These are phyloP conservation scores for Pseudogymnoascus sp. DNA, from an alignment of 2,329 filamentous ascomycete species.

Conservation along the genomic window DNA sequence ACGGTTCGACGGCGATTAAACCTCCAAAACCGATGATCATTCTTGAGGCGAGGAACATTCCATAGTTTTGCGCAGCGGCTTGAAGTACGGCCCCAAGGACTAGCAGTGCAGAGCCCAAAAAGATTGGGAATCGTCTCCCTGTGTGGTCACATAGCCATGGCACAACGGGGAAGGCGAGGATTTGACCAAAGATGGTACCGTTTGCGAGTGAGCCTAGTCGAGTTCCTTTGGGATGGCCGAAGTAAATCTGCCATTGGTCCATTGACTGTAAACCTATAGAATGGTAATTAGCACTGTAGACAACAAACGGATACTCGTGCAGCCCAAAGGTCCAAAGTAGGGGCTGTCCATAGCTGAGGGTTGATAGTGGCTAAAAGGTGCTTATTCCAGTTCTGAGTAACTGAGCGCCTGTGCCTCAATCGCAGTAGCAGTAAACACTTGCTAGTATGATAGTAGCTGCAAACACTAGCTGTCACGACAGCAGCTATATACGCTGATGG, in stretches of 20 bases:
- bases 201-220: background rate
- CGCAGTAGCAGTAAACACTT: background rate
- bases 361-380: background rate
- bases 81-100: constrained; percentile 11
- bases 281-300: background rate
- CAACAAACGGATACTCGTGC: background rate
- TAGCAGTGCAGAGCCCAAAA: constrained; percentile 5
- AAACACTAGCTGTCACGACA: background rate
- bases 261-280: background rate
- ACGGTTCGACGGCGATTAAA: constrained; percentile 26
- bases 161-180: constrained; percentile 9
- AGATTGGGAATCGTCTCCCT: constrained; percentile 9
- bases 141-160: constrained; percentile 7
- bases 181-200: constrained; percentile 5
- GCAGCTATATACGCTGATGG: background rate
- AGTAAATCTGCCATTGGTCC: constrained; percentile 2
- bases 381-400: background rate
- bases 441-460: background rate
- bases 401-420: background rate
- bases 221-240: background rate
- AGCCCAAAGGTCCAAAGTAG: background rate
- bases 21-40: constrained; percentile 29
- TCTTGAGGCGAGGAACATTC: constrained; percentile 27
- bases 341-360: background rate
- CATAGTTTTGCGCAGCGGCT: background rate